Conservation (phyloP, 2,329 filamentous ascomycete genomes). For the Cercospora beticola region DNA sequence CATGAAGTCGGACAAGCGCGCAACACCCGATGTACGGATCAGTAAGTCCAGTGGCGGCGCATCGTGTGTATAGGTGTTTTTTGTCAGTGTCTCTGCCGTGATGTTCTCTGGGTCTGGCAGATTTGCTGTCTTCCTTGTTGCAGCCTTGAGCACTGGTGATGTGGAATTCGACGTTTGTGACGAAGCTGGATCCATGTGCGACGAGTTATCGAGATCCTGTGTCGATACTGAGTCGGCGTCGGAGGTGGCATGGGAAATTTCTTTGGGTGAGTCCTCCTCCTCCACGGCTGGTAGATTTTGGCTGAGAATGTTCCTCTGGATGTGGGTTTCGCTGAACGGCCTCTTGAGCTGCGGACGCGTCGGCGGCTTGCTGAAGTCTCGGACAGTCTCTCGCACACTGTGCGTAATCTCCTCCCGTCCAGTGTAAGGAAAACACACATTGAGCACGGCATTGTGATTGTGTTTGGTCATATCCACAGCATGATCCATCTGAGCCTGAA, state of each 20-base stretch:
- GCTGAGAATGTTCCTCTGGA: constrained; percentile 75
- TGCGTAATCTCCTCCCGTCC: constrained; percentile 93
- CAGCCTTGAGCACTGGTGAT: constrained; percentile 41
- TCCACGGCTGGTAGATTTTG: constrained; percentile 43
- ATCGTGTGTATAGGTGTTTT: constrained; percentile 83
- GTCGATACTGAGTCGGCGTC: constrained; percentile 31
- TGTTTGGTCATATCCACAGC: constrained; percentile 83
- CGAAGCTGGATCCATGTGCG: constrained; percentile 41
- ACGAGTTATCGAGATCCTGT: constrained; percentile 32
- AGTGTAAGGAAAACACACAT: constrained; percentile 97
- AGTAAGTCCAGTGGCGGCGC: constrained; percentile 88
- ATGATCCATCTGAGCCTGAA: constrained; percentile 81
- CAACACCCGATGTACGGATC: constrained; percentile 87
- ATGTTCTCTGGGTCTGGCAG: constrained; percentile 82
- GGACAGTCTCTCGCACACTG: constrained; percentile 81
- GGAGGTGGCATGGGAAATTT: constrained; percentile 19
- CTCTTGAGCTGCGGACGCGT: constrained; percentile 47
- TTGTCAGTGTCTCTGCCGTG: constrained; percentile 74
- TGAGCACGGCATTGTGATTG: constrained; percentile 75
- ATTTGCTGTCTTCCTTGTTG: constrained; percentile 13
- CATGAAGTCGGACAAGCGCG: constrained; percentile 95
- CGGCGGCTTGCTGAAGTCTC: constrained; percentile 74
- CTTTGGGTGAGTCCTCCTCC: constrained; percentile 32
- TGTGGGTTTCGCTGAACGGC: constrained; percentile 83
- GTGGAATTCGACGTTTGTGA: constrained; percentile 40